Conservation (phyloP, 768 basidiomycete species). For the Tremella fuciformis region DNA sequence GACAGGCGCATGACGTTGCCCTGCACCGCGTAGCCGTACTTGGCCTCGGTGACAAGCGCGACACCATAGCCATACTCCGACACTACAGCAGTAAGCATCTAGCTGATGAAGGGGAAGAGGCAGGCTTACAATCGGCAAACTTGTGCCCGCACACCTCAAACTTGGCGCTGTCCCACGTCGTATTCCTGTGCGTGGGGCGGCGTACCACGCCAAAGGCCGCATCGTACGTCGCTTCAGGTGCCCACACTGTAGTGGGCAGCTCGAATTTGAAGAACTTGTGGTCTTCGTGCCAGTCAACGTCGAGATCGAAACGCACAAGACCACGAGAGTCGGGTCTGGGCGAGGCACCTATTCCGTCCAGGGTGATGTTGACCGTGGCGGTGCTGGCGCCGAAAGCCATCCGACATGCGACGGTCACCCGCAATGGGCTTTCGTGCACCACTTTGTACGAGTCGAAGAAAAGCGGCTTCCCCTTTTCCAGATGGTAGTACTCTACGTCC, state of each 20-base stretch:
- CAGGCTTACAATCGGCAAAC: constrained; percentile 37
- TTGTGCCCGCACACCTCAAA: constrained; percentile 96
- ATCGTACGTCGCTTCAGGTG: constrained; percentile 79
- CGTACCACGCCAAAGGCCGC: constrained; percentile 84
- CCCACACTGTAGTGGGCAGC: constrained; percentile 76
- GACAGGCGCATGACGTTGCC: constrained; percentile 79
- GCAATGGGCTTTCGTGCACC: too few relatives aligned
- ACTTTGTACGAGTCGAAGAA: too few relatives aligned
- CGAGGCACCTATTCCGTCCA: constrained; percentile 80
- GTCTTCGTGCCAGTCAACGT: constrained; percentile 41
- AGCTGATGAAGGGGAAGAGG: not conserved
- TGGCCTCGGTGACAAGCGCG: constrained; percentile 84
- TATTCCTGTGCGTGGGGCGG: constrained; percentile 89
- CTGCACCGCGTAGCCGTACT: constrained; percentile 75
- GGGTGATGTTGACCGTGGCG: constrained; percentile 61
- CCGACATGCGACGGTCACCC: too few relatives aligned
- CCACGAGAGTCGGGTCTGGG: constrained; percentile 66
- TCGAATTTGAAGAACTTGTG: constrained; percentile 57
- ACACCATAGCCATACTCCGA: constrained; percentile 80
- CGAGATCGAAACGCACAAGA: constrained; percentile 73
- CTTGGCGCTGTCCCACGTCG: constrained; percentile 64
- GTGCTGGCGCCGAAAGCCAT: not conserved
- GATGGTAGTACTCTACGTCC: too few relatives aligned
- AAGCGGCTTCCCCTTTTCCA: too few relatives aligned
- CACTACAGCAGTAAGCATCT: not conserved